Conservation (phyloP, 495 filamentous ascomycete species). For the Penicillium cosmopolitanum region DNA sequence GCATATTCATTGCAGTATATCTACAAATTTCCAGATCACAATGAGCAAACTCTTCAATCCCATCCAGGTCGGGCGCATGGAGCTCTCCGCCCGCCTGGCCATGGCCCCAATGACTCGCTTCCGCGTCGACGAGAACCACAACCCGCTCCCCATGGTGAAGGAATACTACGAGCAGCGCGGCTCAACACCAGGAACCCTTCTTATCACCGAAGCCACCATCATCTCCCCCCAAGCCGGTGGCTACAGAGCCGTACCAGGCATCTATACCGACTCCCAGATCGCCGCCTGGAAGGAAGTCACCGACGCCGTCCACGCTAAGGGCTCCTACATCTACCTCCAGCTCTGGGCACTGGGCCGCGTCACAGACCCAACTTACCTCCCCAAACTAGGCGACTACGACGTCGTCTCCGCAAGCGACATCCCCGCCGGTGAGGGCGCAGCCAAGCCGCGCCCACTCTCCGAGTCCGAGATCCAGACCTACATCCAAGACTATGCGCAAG, state of each 20-base stretch:
- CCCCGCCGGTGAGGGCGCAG: slow-evolving; percentile 36
- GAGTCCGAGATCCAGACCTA: slow-evolving; percentile 59
- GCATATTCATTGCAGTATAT: no score
- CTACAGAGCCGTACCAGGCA: slow-evolving; percentile 62
- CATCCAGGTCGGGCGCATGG: slow-evolving; percentile 47
- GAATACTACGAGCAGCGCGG: slow-evolving; percentile 59
- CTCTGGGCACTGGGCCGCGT: slow-evolving; percentile 71
- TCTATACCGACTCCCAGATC: slow-evolving; percentile 65
- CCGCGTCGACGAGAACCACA: slow-evolving; percentile 47
- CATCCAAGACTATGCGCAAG: slow-evolving; percentile 61
- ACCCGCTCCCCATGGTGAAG: slow-evolving; percentile 42
- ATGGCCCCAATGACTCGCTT: slow-evolving; percentile 56
- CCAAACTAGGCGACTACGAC: slow-evolving; percentile 33
- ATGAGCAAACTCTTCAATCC: slow-evolving; percentile 54
- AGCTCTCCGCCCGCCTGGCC: slow-evolving; percentile 52
- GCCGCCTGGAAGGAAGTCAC: slow-evolving; percentile 64
- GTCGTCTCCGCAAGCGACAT: slow-evolving; percentile 56
- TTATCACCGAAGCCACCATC: slow-evolving; percentile 65
- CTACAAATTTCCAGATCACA: neutral
- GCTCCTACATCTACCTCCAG: slow-evolving; percentile 66
- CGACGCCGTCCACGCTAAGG: slow-evolving; percentile 67
- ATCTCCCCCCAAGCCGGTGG: slow-evolving; percentile 59
- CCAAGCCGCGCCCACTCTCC: slow-evolving; percentile 53
- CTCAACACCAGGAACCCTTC: slow-evolving; percentile 50
- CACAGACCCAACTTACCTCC: slow-evolving; percentile 42